These are phyloP conservation scores for Ustilago hordei DNA, from an alignment of 1,284 basidiomycete species.

Conservation along the genomic window DNA sequence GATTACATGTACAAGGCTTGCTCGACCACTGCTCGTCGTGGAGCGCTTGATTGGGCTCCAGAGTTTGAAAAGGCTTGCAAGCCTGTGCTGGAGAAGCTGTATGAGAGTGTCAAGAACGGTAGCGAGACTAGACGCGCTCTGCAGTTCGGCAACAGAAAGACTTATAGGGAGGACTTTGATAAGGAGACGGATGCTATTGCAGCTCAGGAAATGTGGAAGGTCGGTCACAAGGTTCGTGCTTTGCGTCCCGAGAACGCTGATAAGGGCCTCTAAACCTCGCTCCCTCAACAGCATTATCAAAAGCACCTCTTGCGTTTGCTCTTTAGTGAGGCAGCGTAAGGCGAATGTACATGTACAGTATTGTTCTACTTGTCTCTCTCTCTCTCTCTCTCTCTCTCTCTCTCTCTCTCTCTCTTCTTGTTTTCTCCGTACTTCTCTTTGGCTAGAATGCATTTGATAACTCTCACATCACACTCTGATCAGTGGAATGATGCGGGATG, in stretches of 20 bases:
- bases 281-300: neutral
- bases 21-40: conserved; percentile 98
- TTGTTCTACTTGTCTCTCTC: neutral
- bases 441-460: conserved; percentile 7
- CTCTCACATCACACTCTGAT: neutral
- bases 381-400: conserved; percentile 9
- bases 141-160: conserved; percentile 91
- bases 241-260: conserved; percentile 64
- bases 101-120: conserved; percentile 92
- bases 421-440: conserved; percentile 6
- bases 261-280: conserved; percentile 43
- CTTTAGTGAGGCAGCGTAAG: neutral
- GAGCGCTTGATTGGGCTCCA: conserved; percentile 99
- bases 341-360: conserved; percentile 18
- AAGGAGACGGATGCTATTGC: conserved; percentile 95
- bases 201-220: conserved; percentile 90
- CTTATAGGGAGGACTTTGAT: conserved; percentile 93
- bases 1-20: conserved; percentile 98
- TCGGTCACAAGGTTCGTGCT: conserved; percentile 65
- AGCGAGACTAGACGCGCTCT: conserved; percentile 96
- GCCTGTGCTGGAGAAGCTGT: conserved; percentile 93
- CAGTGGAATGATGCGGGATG: neutral
- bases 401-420: conserved; percentile 5
- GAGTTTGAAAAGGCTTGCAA: conserved; percentile 92
- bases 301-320: neutral